Evolutionary conservation across 2,329 filamentous ascomycete genomes (phyloP).

Genomic region (Drechslera avenae): DNA sequence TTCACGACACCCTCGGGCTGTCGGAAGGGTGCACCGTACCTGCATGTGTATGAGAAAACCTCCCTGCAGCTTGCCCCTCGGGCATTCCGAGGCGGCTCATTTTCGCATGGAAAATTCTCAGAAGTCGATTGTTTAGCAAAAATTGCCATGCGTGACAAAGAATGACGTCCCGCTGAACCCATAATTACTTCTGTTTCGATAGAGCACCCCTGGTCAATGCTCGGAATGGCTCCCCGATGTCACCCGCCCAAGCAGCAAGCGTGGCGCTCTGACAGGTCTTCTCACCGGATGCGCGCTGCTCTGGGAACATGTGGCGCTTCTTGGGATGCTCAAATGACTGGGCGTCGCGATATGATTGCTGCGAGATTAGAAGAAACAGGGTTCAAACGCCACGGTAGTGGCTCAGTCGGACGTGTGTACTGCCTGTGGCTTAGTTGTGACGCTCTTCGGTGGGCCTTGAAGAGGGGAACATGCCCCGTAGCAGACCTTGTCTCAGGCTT

Average conservation of each 20-base stretch:
- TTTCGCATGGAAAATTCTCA: constrained; percentile 11
- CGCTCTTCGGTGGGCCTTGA: constrained; percentile 14
- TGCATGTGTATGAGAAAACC: constrained; percentile 25
- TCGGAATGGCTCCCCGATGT: constrained; percentile 6
- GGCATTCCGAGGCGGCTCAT: not conserved
- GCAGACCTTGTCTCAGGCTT: constrained; percentile 2
- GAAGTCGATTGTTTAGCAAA: constrained; percentile 12
- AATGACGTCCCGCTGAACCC: constrained; percentile 21
- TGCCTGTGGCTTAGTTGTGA: constrained; percentile 11
- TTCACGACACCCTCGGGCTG: constrained; percentile 20
- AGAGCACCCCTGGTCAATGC: not conserved
- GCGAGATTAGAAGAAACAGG: constrained; percentile 11
- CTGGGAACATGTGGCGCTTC: too few relatives aligned
- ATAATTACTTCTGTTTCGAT: constrained; percentile 1
- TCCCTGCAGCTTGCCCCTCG: constrained; percentile 2
- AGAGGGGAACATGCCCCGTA: not conserved
- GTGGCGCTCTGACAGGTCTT: constrained; percentile 2
- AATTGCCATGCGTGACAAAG: constrained; percentile 13
- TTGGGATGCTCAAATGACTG: too few relatives aligned
- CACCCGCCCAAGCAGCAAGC: constrained; percentile 15
- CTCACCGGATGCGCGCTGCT: constrained; percentile 12
- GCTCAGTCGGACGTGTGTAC: constrained; percentile 22
- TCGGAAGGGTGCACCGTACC: constrained; percentile 27
- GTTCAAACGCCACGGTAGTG: constrained; percentile 29
- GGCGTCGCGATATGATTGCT: not conserved